Evolutionary conservation across 129 eudicot genomes (phyloP), one percentile per base, ranked within the genome.

Genomic region (Logfia minima): DNA sequence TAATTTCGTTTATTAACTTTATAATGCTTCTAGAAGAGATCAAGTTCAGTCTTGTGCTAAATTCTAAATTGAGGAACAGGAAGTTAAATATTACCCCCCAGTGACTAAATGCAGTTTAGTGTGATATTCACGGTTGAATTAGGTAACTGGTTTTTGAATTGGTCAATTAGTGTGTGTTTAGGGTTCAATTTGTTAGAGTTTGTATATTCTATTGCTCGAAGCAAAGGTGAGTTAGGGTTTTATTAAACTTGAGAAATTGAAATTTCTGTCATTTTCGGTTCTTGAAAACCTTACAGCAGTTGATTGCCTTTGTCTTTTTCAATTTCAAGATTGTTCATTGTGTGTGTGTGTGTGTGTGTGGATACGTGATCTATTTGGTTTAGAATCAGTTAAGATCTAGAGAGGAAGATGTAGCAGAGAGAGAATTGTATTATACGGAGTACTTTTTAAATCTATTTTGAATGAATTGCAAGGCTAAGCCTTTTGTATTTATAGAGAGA

Each of bases 31-130:
- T 62, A 2, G 56, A 48, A 70, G 67, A 71, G 77, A 79, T 62
- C 77, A 22, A 71, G 66, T 79, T 70, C 71, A 79, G 77, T 79
- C 8, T 29, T 61, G 71, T 61, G 77, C 55, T 79, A 32, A 48
- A 79, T 22, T 70, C 55, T 79, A 32, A 48, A 79, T 22, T 70
- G 45, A 78, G 63, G 63, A 70, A 69, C 56, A 16, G 5, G 32
- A 61, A 8, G 22, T 71, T 70, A 72, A 45, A 34, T 9, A 61
- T 70, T 61, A 26, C 29, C 29, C 29, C 29, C 2, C 29, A 8
- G 71, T 34, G 16, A 70, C 24, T 37, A 26, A 55, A 67, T 56
- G 66, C 56, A 56, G 45, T 48, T 41, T 55, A 67, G 58, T 77
- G 74, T 52, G 68, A 39, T 51, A 66, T 69, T 77, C 24, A 43